Percentiles rank a stretch among this genome's conserved stretches.
phyloP scores from a whole-genome alignment of 805 yeast species.

The Starmerella floricola region DNA sequence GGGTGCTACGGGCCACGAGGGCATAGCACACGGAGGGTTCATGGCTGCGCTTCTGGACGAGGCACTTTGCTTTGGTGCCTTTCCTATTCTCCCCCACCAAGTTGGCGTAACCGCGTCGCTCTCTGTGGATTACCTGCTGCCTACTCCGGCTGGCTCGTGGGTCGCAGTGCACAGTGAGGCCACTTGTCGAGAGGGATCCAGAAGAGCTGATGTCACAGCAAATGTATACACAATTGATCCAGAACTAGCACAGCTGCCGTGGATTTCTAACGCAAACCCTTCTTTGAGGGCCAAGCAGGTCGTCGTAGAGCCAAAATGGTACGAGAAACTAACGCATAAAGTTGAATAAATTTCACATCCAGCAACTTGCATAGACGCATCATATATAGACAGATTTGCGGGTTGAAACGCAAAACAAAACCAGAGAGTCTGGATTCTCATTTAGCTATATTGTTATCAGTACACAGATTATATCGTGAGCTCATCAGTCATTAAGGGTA shows the following conservation, averaged over 20 bases:
- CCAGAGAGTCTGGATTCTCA: too few relatives aligned
- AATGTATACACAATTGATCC: conserved; percentile 37
- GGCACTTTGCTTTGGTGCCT: conserved; percentile 74
- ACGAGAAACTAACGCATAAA: conserved; percentile 20
- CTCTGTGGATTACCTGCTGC: conserved; percentile 45
- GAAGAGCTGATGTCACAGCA: conserved; percentile 75
- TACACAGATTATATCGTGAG: neutral
- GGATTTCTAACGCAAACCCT: conserved; percentile 12
- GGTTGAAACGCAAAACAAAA: too few relatives aligned
- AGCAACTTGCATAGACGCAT: too few relatives aligned
- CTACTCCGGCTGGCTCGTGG: conserved; percentile 49
- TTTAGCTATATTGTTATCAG: too few relatives aligned
- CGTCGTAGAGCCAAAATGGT: conserved; percentile 33
- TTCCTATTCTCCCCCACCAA: conserved; percentile 61
- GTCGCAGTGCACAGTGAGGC: conserved; percentile 61
- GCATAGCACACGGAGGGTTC: conserved; percentile 77
- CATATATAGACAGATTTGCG: too few relatives aligned
- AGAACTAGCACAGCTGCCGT: conserved; percentile 4
- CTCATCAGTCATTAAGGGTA: neutral
- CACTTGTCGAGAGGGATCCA: conserved; percentile 45
- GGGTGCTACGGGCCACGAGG: conserved; percentile 52
- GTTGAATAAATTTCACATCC: neutral
- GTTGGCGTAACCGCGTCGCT: conserved; percentile 84
- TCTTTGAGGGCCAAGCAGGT: conserved; percentile 28
- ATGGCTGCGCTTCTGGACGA: conserved; percentile 78